These are phyloP conservation scores for Eucalyptus sp. DNA, from an alignment of 345 rosid species.

Conservation along the genomic window DNA sequence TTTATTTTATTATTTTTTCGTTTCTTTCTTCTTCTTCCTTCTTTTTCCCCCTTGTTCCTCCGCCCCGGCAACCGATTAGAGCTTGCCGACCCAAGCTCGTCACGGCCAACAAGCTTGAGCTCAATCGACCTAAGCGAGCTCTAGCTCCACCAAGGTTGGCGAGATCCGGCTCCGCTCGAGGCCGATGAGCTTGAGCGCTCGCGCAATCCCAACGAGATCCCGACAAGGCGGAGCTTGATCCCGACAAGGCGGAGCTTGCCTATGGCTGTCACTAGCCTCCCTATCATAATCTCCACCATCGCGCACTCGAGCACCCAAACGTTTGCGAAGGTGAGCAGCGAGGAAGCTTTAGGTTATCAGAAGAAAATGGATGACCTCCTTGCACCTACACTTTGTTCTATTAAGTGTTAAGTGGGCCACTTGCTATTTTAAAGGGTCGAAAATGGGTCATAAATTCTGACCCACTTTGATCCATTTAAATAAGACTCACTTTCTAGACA, in stretches of 20 bases:
- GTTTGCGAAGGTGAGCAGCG: accelerated
- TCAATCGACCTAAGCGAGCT: accelerated
- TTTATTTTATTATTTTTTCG: too few relatives aligned
- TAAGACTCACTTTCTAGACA: too few relatives aligned
- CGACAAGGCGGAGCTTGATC: accelerated
- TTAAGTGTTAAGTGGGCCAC: too few relatives aligned
- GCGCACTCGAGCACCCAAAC: accelerated
- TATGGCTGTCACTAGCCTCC: too few relatives aligned
- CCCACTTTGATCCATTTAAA: too few relatives aligned
- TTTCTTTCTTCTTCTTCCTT: too few relatives aligned
- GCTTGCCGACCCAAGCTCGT: accelerated
- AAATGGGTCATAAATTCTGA: accelerated
- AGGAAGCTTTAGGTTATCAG: too few relatives aligned
- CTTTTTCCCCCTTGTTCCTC: too few relatives aligned
- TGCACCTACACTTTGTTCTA: too few relatives aligned
- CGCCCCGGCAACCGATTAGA: accelerated
- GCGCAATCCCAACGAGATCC: too few relatives aligned
- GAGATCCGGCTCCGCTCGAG: accelerated
- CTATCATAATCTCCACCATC: accelerated
- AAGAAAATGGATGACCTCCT: too few relatives aligned
- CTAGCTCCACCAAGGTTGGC: accelerated
- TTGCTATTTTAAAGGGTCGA: too few relatives aligned
- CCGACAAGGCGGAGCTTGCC: accelerated
- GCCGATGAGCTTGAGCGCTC: accelerated
- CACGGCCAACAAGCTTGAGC: accelerated